Evolutionary conservation across 495 filamentous ascomycete genomes (phyloP).

Genomic region (Penicillium steckii): DNA sequence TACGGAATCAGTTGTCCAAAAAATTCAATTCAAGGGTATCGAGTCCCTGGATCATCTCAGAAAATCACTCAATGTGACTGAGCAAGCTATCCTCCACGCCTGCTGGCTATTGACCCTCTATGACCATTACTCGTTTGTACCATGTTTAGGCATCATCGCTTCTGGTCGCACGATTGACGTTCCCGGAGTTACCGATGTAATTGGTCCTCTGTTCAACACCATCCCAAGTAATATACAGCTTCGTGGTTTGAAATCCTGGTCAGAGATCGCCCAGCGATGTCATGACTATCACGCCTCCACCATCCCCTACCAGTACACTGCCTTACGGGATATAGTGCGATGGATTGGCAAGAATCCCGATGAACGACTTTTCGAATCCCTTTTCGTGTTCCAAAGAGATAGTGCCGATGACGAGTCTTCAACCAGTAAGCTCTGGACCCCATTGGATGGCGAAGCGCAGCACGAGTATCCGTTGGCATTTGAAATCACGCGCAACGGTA

Average conservation of each 20-base stretch:
- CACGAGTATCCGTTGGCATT: constrained; percentile 70
- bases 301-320: constrained; percentile 45
- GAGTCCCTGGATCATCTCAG: constrained; percentile 17
- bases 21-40: constrained; percentile 12
- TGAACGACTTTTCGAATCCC: constrained; percentile 40
- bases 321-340: constrained; percentile 44
- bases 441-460: constrained; percentile 53
- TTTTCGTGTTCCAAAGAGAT: constrained; percentile 65
- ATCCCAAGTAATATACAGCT: constrained; percentile 66
- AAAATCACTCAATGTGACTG: constrained; percentile 35
- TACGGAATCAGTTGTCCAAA: constrained; percentile 15
- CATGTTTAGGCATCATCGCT: constrained; percentile 38
- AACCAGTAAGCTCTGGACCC: constrained; percentile 50
- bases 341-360: constrained; percentile 40
- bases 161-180: constrained; percentile 47
- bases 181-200: constrained; percentile 64
- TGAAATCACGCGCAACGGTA: constrained; percentile 57
- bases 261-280: constrained; percentile 33
- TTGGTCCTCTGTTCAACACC: constrained; percentile 88
- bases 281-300: constrained; percentile 42
- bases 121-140: constrained; percentile 33
- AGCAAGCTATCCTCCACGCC: constrained; percentile 44
- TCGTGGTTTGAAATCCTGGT: constrained; percentile 26
- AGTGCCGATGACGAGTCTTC: constrained; percentile 11
- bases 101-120: constrained; percentile 35